Base-by-base conservation (phyloP, 495 filamentous ascomycete species). In the Penicillium soppii region DNA sequence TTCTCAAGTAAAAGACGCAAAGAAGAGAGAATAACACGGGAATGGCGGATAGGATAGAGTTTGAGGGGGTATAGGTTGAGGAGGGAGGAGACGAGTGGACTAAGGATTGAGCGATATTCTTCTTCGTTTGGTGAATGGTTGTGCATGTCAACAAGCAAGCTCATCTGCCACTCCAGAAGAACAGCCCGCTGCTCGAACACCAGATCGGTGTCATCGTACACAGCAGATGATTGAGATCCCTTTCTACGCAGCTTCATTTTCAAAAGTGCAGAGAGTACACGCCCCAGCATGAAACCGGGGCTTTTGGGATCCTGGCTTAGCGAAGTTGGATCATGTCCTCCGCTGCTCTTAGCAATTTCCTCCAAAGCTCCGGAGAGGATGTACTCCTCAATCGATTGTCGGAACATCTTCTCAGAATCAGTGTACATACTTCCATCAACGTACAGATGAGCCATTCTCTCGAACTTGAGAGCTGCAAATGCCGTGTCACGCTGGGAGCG, bases 161-260 rank as follows among this genome's bases (percentile, higher is more conserved):
- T 43, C 43, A 86, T 59, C 54, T 86, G 81, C 70, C 75, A 81
- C 59, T 85, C 82, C 12, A 87, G 66, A 23, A 86, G 47, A 15
- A 76, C 48, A 8, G 75, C 79, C 54, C 78, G 60, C 44, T 72
- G 59, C 19, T 62, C 53, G 13, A 52, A 13, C 4, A 54, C 32
- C 19, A 82, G 59, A 1, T 56, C 48, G 4, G 64, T 47, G 13
- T 75, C 65, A 38, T 84, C 77, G 47, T 79, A 80, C 25, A 74
- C 53, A n/a, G 57, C 47, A 1, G 29, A 40, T 1, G 57, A 41
- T 6, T 61, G 63, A 0, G 61, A 57, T 7, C 54, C 52, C 30
- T 64, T 74, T 32, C 53, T 56, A 2, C 74, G 64, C 37, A 75
- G 38, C 20, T 71, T 73, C 43, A 74, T 60, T 50, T 74, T 79